Conservation (phyloP, 2,329 filamentous ascomycete species). For the Diaporthe caulivora region DNA sequence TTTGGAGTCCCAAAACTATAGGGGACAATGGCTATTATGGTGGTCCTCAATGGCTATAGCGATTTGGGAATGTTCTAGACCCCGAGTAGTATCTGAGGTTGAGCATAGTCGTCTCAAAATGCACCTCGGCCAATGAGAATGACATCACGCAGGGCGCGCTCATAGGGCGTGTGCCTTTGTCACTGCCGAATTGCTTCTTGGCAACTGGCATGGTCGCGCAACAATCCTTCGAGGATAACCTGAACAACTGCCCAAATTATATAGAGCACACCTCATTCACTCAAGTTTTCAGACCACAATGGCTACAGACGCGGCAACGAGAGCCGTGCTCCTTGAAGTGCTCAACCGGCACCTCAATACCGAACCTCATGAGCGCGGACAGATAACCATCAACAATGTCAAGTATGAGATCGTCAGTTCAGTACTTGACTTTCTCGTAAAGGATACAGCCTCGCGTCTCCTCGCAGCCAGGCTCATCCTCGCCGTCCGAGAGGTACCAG, state of each 20-base stretch:
- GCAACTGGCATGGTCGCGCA: too few relatives aligned
- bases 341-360: neutral
- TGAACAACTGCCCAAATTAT: too few relatives aligned
- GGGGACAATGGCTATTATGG: too few relatives aligned
- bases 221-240: too few relatives aligned
- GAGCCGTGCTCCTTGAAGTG: neutral
- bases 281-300: neutral
- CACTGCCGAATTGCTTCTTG: too few relatives aligned
- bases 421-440: neutral
- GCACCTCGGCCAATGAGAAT: neutral
- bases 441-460: neutral
- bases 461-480: constrained; percentile 32
- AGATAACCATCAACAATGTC: neutral
- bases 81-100: too few relatives aligned
- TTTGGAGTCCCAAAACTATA: neutral
- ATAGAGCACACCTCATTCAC: neutral
- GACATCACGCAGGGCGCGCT: constrained; percentile 3
- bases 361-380: neutral
- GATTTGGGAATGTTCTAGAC: too few relatives aligned
- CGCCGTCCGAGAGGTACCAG: neutral
- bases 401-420: constrained; percentile 5
- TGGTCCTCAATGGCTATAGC: too few relatives aligned
- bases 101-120: neutral
- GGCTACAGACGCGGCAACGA: neutral
- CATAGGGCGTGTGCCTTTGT: neutral